Base-by-base conservation (phyloP, 2,329 filamentous ascomycete genomes). In the Aureobasidium sp. region DNA sequence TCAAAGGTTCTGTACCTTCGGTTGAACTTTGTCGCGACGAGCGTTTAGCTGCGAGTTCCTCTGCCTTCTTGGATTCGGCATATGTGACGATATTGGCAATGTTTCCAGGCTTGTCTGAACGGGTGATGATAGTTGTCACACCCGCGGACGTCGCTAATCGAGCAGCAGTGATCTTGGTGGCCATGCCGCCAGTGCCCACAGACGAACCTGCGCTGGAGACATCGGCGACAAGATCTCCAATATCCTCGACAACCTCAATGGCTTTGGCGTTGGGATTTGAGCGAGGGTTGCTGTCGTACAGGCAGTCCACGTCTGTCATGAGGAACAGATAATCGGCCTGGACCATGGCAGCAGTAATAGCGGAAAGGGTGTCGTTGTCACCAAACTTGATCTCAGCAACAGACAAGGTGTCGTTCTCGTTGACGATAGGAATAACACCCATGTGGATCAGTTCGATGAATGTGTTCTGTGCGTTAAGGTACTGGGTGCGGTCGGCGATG, bases 301-400 rank as follows among this genome's bases (percentile, higher is more conserved):
- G 81, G 72, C 93, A 97, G 73, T 99, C 94, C 51, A 99, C 94
- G 71, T 99, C 94, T 1, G 94, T 99, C 94, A 99, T 97, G 65
- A 99, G 82, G 76, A 99, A 99, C 10, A 99, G 82, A 69, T 96
- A 90, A 71, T 99, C 92, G 55, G 94, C 94, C 70, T 96, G 91
- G 25, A 97, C 90, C 91, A 97, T 97, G 67, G 89, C 94, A 1
- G 94, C 91, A 0, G 94, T 96, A 68, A 99, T 97, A 61, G 94
- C 94, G 13, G 91, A 96, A 50, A 99, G 81, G 1, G 94, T 99
- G 75, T 99, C 94, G 69, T 99, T 99, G 79, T 99, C 94, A 67
- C 94, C 94, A 72, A 99, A 99, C 79, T 97, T 97, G 78, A 99
- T 99, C 82, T 99, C 94, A 71, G 93, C 90, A 66, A 99, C 94